Base-by-base conservation (phyloP, 805 yeast species). In the Schwanniomyces pseudopolymorphus region DNA sequence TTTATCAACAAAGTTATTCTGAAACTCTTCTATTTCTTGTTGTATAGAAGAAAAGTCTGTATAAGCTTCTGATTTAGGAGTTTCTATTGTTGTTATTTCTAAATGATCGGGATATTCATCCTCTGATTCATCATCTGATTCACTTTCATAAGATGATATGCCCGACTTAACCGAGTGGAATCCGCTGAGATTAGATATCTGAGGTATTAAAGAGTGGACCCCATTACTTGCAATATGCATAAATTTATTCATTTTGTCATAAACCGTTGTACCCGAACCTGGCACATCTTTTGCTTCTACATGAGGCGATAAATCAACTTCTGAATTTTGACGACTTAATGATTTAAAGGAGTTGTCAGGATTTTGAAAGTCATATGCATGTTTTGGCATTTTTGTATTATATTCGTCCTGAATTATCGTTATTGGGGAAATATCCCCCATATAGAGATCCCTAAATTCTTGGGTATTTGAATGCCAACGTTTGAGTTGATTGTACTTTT, bases 11-110 rank as follows among this genome's bases (percentile, higher is more conserved):
- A 68, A 65, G n/a, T 55, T 57, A 33, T 43, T 57, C 45, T 67
- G 72, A 39, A 67, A 68, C 10, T 55, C 63, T 33, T 59, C 55
- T 39, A 67, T 61, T 44, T 66, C 72, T 22, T 51, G 43, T 35
- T 61, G 47, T 4, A 61, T 58, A 4, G 52, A 53, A 14, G 17
- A 8, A 38, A 24, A 24, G 13, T 38, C 25, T 51, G 44, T 13
- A 54, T 40, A 26, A 56, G 51, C 3, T 13, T 19, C 22, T 36
- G n/a, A 20, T 25, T 21, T 19, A 10, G 39, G 39, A 20, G 39
- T 14, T 22, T 35, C 39, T 17, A 33, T 11, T 7, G 14, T 19
- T 14, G 35, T 20, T 8, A 47, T 50, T n/a, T 40, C 25, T 24
- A 28, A 39, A 10, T 19, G 5, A 26, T 27, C 36, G n/a, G 5